Conservation (phyloP, 78 protist species). For the Planoprotostelium fungivorum region DNA sequence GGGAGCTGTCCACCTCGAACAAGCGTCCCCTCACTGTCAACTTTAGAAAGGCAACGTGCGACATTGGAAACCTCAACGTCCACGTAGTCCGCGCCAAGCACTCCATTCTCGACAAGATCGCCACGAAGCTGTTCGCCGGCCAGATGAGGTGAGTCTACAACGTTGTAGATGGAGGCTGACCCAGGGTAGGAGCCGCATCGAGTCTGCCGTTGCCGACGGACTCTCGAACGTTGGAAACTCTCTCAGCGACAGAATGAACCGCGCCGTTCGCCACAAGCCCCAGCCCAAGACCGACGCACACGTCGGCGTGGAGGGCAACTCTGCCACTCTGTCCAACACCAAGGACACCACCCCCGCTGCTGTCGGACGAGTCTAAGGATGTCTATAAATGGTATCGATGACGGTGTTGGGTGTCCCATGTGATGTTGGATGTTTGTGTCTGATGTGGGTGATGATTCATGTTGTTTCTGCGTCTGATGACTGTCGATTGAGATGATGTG, state of each 20-base stretch:
- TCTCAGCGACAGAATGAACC: not conserved
- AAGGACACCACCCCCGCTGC: not conserved
- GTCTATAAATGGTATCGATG: too few relatives aligned
- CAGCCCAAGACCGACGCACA: not conserved
- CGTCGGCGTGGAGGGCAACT: not conserved
- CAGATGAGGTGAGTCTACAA: too few relatives aligned
- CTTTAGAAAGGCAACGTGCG: not conserved
- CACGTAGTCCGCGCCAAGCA: not conserved
- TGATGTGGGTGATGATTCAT: too few relatives aligned
- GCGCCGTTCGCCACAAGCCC: not conserved
- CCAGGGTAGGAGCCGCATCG: not conserved
- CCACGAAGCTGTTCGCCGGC: not conserved
- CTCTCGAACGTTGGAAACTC: not conserved
- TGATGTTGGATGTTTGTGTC: too few relatives aligned
- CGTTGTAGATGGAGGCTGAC: too few relatives aligned
- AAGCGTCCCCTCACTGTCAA: not conserved
- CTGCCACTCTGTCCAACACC: not conserved
- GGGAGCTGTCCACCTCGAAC: not conserved
- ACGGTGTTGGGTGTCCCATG: too few relatives aligned
- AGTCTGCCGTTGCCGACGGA: constrained; percentile 1
- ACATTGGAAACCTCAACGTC: not conserved
- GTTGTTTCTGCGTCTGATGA: too few relatives aligned
- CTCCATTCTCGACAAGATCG: not conserved
- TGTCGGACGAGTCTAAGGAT: not conserved
- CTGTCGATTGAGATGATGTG: too few relatives aligned